Evolutionary conservation across 441 rosid genomes (phyloP).

Genomic region (Gossypium lobatum): DNA sequence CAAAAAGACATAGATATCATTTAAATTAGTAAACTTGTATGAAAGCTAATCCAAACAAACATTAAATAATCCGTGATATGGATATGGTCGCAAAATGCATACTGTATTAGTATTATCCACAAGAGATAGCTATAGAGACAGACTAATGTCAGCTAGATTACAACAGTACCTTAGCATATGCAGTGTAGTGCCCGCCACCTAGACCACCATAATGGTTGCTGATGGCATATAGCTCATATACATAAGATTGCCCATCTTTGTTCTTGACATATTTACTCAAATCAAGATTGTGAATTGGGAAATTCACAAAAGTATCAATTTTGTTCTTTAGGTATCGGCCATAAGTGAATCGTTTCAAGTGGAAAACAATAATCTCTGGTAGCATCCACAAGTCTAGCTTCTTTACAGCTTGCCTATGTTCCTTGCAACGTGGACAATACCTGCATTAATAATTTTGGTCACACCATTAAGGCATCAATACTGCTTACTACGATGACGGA

Average conservation of each 20-base stretch:
- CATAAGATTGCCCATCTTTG: slow-evolving; percentile 41
- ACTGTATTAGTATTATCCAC: not conserved
- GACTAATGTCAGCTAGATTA: not conserved
- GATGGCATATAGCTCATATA: slow-evolving; percentile 56
- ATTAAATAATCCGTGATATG: not conserved
- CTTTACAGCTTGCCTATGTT: slow-evolving; percentile 67
- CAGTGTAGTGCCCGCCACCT: slow-evolving; percentile 74
- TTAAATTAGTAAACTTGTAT: not conserved
- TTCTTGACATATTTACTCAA: slow-evolving; percentile 51
- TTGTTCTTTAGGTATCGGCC: slow-evolving; percentile 57
- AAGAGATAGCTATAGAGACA: not conserved
- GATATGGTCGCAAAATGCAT: not conserved
- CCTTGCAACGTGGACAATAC: slow-evolving; percentile 66
- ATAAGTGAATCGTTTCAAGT: slow-evolving; percentile 64
- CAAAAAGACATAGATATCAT: not conserved
- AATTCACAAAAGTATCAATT: slow-evolving; percentile 49
- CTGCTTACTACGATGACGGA: not conserved
- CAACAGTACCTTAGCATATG: slow-evolving; percentile 49
- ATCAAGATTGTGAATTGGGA: slow-evolving; percentile 55
- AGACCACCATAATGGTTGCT: slow-evolving; percentile 71
- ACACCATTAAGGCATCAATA: not conserved
- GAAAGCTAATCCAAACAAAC: not conserved
- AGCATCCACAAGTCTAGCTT: slow-evolving; percentile 73
- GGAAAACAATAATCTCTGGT: slow-evolving; percentile 66
- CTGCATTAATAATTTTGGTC: slow-evolving; percentile 25